Base-by-base conservation (phyloP, 2,329 filamentous ascomycete species). In the Hypoxylon sp. region DNA sequence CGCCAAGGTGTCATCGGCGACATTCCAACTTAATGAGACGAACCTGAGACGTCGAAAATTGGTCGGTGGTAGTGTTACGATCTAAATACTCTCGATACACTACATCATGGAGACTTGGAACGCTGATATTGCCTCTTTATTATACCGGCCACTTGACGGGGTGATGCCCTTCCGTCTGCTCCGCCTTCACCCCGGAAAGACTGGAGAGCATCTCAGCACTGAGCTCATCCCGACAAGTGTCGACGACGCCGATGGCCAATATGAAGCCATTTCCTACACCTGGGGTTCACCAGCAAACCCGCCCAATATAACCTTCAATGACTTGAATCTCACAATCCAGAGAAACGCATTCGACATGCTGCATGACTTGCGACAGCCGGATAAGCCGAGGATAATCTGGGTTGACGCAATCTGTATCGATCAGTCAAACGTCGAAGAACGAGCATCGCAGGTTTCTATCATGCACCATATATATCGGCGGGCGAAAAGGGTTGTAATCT, bases 111-210 rank as follows among this genome's bases (percentile, higher is more conserved):
- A 72, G 53, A 51, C 59, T 3, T 74, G 74, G 68, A 74, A 73
- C 22, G 22, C 55, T 5, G 68, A 71, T n/a, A 66, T 70, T 29
- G 73, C 69, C 6, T 82, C 83, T 37, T 84, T 85, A 17, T 29
- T 75, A 26, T 75, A 75, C 24, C 54, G 58, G 24, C 60, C 68
- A 2, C 70, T 75, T 13, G 50, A 53, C 8, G 71, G 68, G 19
- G 17, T 57, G 5, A 48, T 67, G 17, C 63, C 73, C 9, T 31
- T 75, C 11, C 71, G 73, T 5, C 59, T 74, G 4, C 73, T 75
- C 44, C 42, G 61, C 13, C 63, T 75, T 11, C 57, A 66, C 14
- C 68, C 73, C 2, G 74, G 69, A 2, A 35, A 46, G 10, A 57
- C 22, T 10, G 58, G 53, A 17, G 57, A 71, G 5, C 55, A 62